Base-by-base conservation (phyloP, 208 protist species). In the Balamuthia mandrillaris region DNA sequence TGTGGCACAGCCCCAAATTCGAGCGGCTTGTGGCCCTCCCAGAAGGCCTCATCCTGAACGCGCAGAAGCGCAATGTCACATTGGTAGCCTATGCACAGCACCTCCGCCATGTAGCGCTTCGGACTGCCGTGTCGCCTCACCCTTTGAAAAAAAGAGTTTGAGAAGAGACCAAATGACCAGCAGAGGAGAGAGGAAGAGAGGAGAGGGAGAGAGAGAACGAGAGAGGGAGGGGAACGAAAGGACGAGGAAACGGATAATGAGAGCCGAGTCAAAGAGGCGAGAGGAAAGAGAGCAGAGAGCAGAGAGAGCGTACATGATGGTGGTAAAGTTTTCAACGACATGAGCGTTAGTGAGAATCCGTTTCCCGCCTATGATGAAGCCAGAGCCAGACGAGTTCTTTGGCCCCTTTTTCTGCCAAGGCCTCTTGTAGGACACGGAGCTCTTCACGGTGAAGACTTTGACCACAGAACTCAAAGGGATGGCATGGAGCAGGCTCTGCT, bases 291-390 rank as follows among this genome's bases (percentile, higher is more conserved):
- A 54, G 21, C 18, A 54, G 21, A 54, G 14, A 54, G 21, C 14
- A 24, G 60, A 12, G 14, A 12, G 66, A 27, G 12, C 27, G 66
- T 51, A 68, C 49, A 70, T 83, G 29, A 63, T 21, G 49, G 56
- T 68, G 1, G 35, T 83, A 5, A 39, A 4, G 35, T 63, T 56
- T 21, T 63, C 52, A 10, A 88, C 81, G n/a, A 88, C 86, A 66
- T 87, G 86, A 4, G 86, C 86, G 81, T 88, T 88, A 21, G 86
- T 88, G 31, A 88, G 42, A 35, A 88, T 88, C 18, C 86, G 42
- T 10, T 72, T 33, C 4, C 14, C 37, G 77, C 37, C 18, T 47
- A 88, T 82, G 45, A 77, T 78, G 65, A 88, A 88, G 47, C 86
- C 86, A 10, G 63, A 83, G 29, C 81, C 86, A 0, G 81, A 75